Percentiles rank a stretch among this genome's conserved stretches.
Conservation (phyloP, 805 yeast genomes). For the Debaryomyces hansenii region DNA sequence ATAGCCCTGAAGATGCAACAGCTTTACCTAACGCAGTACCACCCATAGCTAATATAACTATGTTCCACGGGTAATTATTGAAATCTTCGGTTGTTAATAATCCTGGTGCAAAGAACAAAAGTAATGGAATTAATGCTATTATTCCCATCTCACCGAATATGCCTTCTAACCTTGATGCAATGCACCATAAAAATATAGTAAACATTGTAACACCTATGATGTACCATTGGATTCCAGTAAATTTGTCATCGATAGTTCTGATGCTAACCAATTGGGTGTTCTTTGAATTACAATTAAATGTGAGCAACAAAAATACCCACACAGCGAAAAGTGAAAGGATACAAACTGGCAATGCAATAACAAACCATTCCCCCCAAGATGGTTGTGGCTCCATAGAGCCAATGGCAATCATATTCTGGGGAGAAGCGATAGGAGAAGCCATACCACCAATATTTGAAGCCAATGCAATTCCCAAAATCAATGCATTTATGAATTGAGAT, state of each 20-base stretch:
- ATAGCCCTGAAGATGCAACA: constrained; percentile 85
- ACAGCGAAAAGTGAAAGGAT: constrained; percentile 38
- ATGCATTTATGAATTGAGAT: constrained; percentile 39
- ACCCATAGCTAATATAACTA: constrained; percentile 95
- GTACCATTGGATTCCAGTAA: constrained; percentile 73
- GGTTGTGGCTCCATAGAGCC: constrained; percentile 54
- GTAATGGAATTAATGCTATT: constrained; percentile 83
- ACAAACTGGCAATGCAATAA: constrained; percentile 49
- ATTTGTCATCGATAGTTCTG: constrained; percentile 61
- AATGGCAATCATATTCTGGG: constrained; percentile 55
- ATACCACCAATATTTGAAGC: constrained; percentile 56
- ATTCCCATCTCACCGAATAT: constrained; percentile 96
- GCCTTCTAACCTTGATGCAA: constrained; percentile 70
- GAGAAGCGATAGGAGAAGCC: constrained; percentile 57
- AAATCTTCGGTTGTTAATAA: constrained; percentile 84
- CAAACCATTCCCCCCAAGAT: constrained; percentile 59
- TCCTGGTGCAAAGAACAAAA: constrained; percentile 93
- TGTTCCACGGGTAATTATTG: constrained; percentile 96
- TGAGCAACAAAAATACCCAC: constrained; percentile 53
- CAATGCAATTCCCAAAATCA: constrained; percentile 48
- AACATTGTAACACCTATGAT: constrained; percentile 63
- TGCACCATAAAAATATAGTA: constrained; percentile 89
- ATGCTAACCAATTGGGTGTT: constrained; percentile 54
- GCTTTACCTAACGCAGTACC: constrained; percentile 96
- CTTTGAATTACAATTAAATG: constrained; percentile 52